Conservation (phyloP, 306 rosid species). For the Acacia confusa region DNA sequence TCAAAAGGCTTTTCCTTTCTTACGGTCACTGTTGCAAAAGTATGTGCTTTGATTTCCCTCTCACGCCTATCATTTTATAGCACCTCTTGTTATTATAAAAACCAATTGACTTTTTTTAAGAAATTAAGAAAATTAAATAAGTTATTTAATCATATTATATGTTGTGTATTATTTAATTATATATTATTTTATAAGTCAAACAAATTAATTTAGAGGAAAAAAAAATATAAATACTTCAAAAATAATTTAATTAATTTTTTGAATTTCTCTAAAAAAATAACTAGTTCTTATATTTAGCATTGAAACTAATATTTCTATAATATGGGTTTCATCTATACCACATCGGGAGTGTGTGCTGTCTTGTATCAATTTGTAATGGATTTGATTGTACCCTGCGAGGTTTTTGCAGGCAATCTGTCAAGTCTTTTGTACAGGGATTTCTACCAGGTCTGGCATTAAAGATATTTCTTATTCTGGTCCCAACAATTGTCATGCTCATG, state of each 20-base stretch:
- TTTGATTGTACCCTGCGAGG: constrained; percentile 32
- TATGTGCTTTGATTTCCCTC: constrained; percentile 40
- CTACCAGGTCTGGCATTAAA: constrained; percentile 87
- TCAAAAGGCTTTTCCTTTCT: constrained; percentile 75
- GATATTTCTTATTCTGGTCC: constrained; percentile 76
- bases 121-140: too few relatives aligned
- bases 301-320: background rate
- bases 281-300: accelerated
- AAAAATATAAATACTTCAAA: too few relatives aligned
- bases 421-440: constrained; percentile 85
- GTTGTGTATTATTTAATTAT: too few relatives aligned
- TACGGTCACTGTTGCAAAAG: constrained; percentile 64
- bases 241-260: too few relatives aligned
- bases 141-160: too few relatives aligned
- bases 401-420: constrained; percentile 57
- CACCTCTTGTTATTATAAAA: too few relatives aligned
- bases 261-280: too few relatives aligned
- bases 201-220: too few relatives aligned
- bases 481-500: constrained; percentile 74
- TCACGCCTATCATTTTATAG: background rate
- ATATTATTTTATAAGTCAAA: too few relatives aligned
- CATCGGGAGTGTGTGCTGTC: background rate
- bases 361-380: background rate
- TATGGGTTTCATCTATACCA: background rate
- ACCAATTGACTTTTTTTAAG: too few relatives aligned